A percentile compares a stretch with the other conserved stretches of the same genome.
These are phyloP conservation scores for Paraglomus brasilianum DNA, from an alignment of 192 early-diverging fungal genomes.

Conservation along the genomic window DNA sequence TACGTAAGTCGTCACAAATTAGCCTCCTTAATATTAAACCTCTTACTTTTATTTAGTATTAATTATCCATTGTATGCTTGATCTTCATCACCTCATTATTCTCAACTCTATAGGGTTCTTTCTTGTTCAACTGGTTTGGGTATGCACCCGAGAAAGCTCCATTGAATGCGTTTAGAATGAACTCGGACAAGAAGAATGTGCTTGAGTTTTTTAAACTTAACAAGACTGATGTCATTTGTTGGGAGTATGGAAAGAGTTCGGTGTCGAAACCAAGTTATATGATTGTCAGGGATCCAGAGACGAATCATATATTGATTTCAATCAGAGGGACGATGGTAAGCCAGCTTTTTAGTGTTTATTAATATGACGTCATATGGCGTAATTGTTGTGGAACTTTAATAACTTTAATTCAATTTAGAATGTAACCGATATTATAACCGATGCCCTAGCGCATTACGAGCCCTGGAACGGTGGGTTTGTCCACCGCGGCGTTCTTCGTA, in stretches of 20 bases:
- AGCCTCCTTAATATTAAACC: no score
- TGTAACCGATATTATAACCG: constrained; percentile 44
- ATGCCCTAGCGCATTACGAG: constrained; percentile 43
- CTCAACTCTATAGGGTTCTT: constrained; percentile 7
- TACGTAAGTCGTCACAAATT: constrained; percentile 33
- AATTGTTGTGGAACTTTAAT: background rate
- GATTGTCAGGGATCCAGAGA: constrained; percentile 42
- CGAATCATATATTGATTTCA: constrained; percentile 40
- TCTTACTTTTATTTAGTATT: no score
- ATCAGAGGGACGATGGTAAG: constrained; percentile 46
- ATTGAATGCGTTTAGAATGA: constrained; percentile 39
- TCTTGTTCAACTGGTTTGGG: constrained; percentile 28
- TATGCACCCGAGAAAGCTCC: constrained; percentile 10
- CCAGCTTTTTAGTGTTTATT: background rate
- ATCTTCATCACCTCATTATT: no score
- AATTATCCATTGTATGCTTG: no score
- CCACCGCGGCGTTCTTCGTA: constrained; percentile 44
- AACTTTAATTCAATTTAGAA: constrained; percentile 26
- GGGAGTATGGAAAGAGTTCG: constrained; percentile 42
- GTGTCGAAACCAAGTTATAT: constrained; percentile 43
- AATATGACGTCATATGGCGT: background rate
- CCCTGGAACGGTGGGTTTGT: constrained; percentile 45
- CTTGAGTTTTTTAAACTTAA: constrained; percentile 43
- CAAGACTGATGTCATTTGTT: constrained; percentile 44
- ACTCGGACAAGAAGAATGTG: constrained; percentile 42